phyloP scores from a whole-genome alignment of 202 grass and related monocot genomes.

The Saccharum hybrid region DNA sequence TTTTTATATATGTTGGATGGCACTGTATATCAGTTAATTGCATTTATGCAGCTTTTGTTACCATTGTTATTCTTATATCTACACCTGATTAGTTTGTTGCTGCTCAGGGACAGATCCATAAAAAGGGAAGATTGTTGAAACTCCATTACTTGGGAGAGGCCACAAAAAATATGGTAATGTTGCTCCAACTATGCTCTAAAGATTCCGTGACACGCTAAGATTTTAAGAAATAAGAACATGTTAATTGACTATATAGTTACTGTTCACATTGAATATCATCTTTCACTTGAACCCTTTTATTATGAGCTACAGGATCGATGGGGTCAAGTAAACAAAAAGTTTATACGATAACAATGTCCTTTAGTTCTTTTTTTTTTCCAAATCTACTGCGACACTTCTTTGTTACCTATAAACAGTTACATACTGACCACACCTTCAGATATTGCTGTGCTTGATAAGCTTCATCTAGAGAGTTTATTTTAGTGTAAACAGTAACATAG shows the following conservation, averaged over 20 bases:
- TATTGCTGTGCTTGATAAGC: too few species aligned
- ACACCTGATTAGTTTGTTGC: not conserved
- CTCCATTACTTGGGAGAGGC: not conserved
- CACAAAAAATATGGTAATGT: not conserved
- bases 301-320: too few species aligned
- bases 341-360: too few species aligned
- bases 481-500: too few species aligned
- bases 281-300: not conserved
- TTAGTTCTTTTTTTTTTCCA: too few species aligned
- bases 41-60: conserved; percentile 2
- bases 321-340: too few species aligned
- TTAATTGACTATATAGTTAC: not conserved
- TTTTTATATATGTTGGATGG: not conserved
- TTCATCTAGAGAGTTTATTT: too few species aligned
- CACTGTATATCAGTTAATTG: not conserved
- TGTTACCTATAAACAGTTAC: too few species aligned
- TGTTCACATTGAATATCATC: not conserved
- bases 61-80: not conserved
- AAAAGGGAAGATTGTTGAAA: not conserved
- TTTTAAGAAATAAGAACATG: conserved; percentile 16
- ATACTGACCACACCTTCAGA: too few species aligned
- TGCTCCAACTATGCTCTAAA: not conserved
- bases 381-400: too few species aligned
- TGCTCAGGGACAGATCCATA: not conserved
- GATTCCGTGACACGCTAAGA: conserved; percentile 6